Evolutionary conservation across 257 asterid genomes (phyloP).

Genomic region (Solanum sejunctum): DNA sequence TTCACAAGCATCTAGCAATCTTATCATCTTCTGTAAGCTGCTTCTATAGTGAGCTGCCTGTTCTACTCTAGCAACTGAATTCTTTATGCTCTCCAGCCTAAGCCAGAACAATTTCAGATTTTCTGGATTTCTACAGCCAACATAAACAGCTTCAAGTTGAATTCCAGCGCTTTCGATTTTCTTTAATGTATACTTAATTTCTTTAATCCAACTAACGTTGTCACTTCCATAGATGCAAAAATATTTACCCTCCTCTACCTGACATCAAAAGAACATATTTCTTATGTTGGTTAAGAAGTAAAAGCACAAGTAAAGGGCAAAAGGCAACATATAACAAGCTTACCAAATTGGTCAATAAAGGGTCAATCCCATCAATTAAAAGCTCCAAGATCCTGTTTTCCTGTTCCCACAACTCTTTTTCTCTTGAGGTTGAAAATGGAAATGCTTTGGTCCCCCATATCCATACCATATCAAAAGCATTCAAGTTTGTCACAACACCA

Average conservation of each 20-base stretch:
- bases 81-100: constrained; percentile 36
- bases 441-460: constrained; percentile 62
- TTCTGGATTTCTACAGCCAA: constrained; percentile 56
- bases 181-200: constrained; percentile 19
- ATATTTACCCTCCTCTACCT: constrained; percentile 41
- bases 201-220: constrained; percentile 43
- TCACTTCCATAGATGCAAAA: constrained; percentile 54
- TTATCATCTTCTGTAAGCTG: constrained; percentile 8
- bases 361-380: constrained; percentile 31
- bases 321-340: constrained; percentile 6
- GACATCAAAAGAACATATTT: not conserved
- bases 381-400: constrained; percentile 30
- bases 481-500: constrained; percentile 34
- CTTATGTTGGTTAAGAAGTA: not conserved
- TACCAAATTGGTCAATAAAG: constrained; percentile 35
- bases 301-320: not conserved
- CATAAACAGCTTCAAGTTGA: constrained; percentile 41
- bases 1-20: constrained; percentile 17
- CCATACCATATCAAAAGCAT: constrained; percentile 68
- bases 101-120: constrained; percentile 41
- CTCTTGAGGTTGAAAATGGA: constrained; percentile 57
- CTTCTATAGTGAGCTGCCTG: not conserved
- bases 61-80: constrained; percentile 7
- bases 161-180: constrained; percentile 18
- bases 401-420: constrained; percentile 42